Conservation (phyloP, 768 basidiomycete genomes). For the Russula sp. region DNA sequence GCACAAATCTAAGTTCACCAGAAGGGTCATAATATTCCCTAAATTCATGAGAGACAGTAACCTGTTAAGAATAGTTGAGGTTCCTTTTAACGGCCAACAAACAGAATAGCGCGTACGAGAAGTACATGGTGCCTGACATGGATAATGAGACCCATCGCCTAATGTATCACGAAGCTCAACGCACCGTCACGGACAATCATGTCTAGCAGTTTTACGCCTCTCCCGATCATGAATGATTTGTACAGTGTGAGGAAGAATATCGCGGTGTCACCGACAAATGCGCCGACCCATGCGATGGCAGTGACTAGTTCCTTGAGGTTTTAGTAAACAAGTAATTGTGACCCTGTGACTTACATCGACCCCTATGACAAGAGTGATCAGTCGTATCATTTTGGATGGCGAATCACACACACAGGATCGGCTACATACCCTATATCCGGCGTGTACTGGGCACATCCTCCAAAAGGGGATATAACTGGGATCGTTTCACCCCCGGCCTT, state of each 20-base stretch:
- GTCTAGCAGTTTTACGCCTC: slow-evolving; percentile 9
- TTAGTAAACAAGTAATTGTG: background rate
- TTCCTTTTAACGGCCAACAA: background rate
- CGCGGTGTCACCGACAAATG: slow-evolving; percentile 9
- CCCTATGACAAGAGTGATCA: background rate
- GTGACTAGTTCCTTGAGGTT: slow-evolving; percentile 4
- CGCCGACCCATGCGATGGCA: slow-evolving; percentile 16
- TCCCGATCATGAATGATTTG: slow-evolving; percentile 19
- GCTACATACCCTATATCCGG: slow-evolving; percentile 6
- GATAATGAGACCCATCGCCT: background rate
- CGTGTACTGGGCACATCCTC: slow-evolving; percentile 13
- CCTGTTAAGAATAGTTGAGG: background rate
- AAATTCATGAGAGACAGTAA: slow-evolving; percentile 18
- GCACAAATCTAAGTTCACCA: slow-evolving; percentile 1
- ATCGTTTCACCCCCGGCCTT: background rate
- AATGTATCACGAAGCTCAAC: background rate
- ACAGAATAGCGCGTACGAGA: slow-evolving; percentile 9
- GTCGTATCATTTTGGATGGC: background rate
- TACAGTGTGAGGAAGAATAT: slow-evolving; percentile 22
- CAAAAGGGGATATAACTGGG: slow-evolving; percentile 1
- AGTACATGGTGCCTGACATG: slow-evolving; percentile 21
- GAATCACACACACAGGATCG: background rate
- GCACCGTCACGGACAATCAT: slow-evolving; percentile 24
- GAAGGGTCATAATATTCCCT: slow-evolving; percentile 18
- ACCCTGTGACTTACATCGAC: slow-evolving; percentile 7